phyloP scores from a whole-genome alignment of 176 grass and related monocot genomes.

The Carex kokanica region DNA sequence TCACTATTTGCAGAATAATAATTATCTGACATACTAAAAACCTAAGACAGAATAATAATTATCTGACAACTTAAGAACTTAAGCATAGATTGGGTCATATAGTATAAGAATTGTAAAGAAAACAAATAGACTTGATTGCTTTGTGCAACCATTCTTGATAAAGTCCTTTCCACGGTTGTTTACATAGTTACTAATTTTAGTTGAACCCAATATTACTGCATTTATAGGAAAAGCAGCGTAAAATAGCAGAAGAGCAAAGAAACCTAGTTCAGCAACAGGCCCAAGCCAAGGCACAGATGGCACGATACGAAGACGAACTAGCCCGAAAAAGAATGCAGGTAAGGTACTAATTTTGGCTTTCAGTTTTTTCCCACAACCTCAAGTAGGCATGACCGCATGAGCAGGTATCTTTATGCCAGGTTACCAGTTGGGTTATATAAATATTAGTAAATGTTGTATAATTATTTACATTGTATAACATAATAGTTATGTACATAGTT shows the following conservation, averaged over 20 bases:
- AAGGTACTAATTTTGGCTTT: not conserved
- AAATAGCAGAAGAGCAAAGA: slow-evolving; percentile 68
- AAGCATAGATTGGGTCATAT: not conserved
- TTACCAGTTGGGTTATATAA: not conserved
- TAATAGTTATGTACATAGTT: not conserved
- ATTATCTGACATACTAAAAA: not conserved
- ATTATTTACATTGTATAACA: too few species aligned
- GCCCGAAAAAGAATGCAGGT: slow-evolving; percentile 88
- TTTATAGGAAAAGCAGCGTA: slow-evolving; percentile 56
- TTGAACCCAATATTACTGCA: not conserved
- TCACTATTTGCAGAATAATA: not conserved
- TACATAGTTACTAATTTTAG: not conserved
- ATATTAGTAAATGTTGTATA: not conserved
- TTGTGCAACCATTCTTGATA: not conserved
- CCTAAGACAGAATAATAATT: not conserved
- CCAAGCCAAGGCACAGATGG: slow-evolving; percentile 67
- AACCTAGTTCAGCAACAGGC: slow-evolving; percentile 51
- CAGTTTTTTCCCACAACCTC: not conserved
- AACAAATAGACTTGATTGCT: not conserved
- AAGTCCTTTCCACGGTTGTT: not conserved
- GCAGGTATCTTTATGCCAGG: not conserved
- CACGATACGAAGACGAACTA: slow-evolving; percentile 81
- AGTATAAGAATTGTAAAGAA: not conserved
- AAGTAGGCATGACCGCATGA: not conserved
- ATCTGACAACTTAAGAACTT: not conserved